Percentiles rank a stretch among this genome's conserved stretches.
Evolutionary conservation across 768 basidiomycete genomes (phyloP).

Genomic region (Termitomyces sp.): DNA sequence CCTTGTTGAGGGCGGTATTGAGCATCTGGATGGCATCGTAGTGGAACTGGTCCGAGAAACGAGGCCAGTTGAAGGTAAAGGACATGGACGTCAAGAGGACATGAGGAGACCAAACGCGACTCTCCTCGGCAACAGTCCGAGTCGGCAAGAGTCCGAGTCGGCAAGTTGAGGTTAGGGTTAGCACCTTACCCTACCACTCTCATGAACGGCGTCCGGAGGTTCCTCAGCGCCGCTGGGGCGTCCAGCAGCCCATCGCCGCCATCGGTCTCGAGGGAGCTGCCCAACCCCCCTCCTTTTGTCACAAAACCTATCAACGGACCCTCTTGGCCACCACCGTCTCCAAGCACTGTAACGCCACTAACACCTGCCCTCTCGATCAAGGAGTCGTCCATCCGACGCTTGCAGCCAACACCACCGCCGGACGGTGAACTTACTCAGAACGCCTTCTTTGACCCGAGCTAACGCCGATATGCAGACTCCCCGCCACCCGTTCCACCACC

Average conservation of each 20-base stretch:
- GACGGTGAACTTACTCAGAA: constrained; percentile 15
- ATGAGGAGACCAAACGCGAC: constrained; percentile 1
- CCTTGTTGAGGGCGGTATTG: constrained; percentile 94
- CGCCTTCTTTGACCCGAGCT: constrained; percentile 18
- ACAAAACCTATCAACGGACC: constrained; percentile 26
- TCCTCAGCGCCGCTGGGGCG: constrained; percentile 42
- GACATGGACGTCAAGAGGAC: constrained; percentile 45
- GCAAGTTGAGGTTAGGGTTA: constrained; percentile 14
- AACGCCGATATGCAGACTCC: constrained; percentile 18
- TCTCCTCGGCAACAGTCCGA: not conserved
- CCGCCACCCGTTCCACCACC: constrained; percentile 13
- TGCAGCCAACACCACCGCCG: constrained; percentile 18
- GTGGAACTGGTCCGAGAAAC: constrained; percentile 96
- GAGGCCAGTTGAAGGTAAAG: constrained; percentile 94
- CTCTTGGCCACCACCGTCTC: constrained; percentile 41
- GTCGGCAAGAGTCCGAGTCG: not conserved
- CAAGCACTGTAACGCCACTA: constrained; percentile 24
- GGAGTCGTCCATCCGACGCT: constrained; percentile 33
- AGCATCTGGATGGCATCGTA: constrained; percentile 96
- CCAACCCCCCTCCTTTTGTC: constrained; percentile 17
- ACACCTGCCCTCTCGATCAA: constrained; percentile 46
- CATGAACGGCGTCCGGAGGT: constrained; percentile 73
- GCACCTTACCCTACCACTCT: constrained; percentile 8
- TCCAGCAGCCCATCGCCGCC: constrained; percentile 21
- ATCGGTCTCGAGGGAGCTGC: constrained; percentile 14